Evolutionary conservation across 2,329 filamentous ascomycete species (phyloP).

Genomic region (Ceratocystis harringtonii): DNA sequence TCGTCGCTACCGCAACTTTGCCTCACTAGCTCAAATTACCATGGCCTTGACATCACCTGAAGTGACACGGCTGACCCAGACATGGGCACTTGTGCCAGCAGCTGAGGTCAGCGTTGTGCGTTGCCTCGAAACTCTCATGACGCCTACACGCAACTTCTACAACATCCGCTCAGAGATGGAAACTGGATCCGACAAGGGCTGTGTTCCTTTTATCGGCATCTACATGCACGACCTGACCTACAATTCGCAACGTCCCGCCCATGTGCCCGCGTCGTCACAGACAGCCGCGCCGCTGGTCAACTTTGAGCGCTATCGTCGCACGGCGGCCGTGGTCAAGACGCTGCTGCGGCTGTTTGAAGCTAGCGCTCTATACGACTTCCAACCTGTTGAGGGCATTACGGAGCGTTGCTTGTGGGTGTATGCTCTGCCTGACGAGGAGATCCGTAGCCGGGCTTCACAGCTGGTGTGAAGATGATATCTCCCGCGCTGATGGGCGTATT

Average conservation of each 20-base stretch:
- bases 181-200: conserved; percentile 47
- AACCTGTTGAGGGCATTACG: conserved; percentile 60
- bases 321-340: conserved; percentile 65
- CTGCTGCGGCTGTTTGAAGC: conserved; percentile 64
- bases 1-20: conserved; percentile 64
- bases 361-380: conserved; percentile 58
- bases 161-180: conserved; percentile 71
- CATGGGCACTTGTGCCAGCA: conserved; percentile 55
- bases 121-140: conserved; percentile 57
- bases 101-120: conserved; percentile 50
- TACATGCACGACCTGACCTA: conserved; percentile 75
- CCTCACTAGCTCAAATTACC: conserved; percentile 67
- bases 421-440: conserved; percentile 60
- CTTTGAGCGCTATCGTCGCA: conserved; percentile 66
- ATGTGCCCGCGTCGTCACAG: conserved; percentile 49
- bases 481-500: neutral
- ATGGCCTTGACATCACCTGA: conserved; percentile 64
- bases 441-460: conserved; percentile 38
- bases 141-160: conserved; percentile 64
- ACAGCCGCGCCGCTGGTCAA: conserved; percentile 58
- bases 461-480: conserved; percentile 28
- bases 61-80: conserved; percentile 49
- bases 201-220: conserved; percentile 70
- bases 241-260: conserved; percentile 63
- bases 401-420: conserved; percentile 78